Evolutionary conservation across 2,329 filamentous ascomycete genomes (phyloP), one percentile per base, ranked within the genome.

Genomic region (Sporothrix inflata): DNA sequence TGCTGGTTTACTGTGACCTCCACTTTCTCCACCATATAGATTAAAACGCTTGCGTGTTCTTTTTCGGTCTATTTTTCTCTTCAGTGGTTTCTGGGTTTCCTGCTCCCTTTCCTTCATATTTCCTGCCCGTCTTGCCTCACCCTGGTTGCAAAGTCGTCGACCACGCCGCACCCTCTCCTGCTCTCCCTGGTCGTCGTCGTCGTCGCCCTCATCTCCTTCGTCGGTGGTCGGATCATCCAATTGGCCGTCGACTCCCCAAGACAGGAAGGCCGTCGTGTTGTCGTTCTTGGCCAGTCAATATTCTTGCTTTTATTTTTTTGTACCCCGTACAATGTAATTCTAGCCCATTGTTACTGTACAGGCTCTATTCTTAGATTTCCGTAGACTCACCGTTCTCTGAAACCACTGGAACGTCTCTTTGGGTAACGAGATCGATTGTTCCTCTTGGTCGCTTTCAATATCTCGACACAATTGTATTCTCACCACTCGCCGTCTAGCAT

Each of bases 1-100:
- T 57, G 51, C 47, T 71, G 70, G 57, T 71, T 71, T 71, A 60
- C 14, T 57, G 60, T 30, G 2, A 38, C 40, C 19, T 14, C 27
- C 27, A 38, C 40, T 19, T 19, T 40, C 60, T 67, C 34, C 38
- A 42, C 70, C 24, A 57, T 9, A 45, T 71, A 30, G 34, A 71
- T 71, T 71, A 67, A 71, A 57, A 66, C 24, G 70, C 70, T 71
- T 71, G 70, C 70, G 60, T 71, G 70, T 55, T 66, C 60, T 19
- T 40, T 67, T 12, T 55, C 19, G 19, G 8, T 9, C 19, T 30
- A 3, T 30, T 55, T 30, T 65, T 38, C 63, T 30, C 1, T 55
- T 38, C 19, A 4, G 19, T 14, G 6, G 4, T 21, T 49, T 53
- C 2, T 38, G 30, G 8, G 11, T 21, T 8, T 65, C 12, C 30